These are phyloP conservation scores for Fusarium luffae DNA, from an alignment of 2,329 filamentous ascomycete genomes.

Conservation along the genomic window DNA sequence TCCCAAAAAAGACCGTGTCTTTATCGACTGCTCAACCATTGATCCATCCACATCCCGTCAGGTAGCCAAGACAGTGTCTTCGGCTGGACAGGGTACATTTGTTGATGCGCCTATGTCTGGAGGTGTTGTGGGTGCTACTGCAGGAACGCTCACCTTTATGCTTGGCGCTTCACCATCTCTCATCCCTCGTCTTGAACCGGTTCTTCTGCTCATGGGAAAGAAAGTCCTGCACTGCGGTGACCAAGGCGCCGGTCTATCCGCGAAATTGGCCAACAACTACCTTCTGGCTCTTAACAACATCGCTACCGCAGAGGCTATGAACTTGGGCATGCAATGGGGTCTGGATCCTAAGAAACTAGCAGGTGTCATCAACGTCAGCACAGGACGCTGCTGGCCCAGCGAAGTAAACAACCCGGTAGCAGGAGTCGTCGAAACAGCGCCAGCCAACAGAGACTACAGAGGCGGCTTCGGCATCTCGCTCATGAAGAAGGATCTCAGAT, in stretches of 20 bases:
- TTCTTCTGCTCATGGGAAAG: slow-evolving; percentile 85
- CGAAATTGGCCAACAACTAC: slow-evolving; percentile 98
- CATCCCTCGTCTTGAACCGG: slow-evolving; percentile 72
- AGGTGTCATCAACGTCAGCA: slow-evolving; percentile 90
- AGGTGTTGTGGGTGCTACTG: slow-evolving; percentile 89
- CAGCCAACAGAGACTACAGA: slow-evolving; percentile 78
- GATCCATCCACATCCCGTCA: slow-evolving; percentile 85
- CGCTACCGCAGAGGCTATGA: slow-evolving; percentile 73
- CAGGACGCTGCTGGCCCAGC: slow-evolving; percentile 94
- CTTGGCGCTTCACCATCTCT: slow-evolving; percentile 75
- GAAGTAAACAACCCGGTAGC: slow-evolving; percentile 96
- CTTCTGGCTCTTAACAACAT: slow-evolving; percentile 93
- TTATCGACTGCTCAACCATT: slow-evolving; percentile 97
- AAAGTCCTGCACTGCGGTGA: slow-evolving; percentile 86
- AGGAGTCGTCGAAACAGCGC: slow-evolving; percentile 81
- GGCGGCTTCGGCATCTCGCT: slow-evolving; percentile 82
- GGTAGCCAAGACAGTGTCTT: slow-evolving; percentile 75
- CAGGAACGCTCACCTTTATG: slow-evolving; percentile 95
- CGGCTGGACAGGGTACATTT: slow-evolving; percentile 77
- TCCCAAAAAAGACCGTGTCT: slow-evolving; percentile 73
- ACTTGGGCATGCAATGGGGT: slow-evolving; percentile 70
- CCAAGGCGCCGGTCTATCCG: slow-evolving; percentile 87
- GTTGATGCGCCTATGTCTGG: slow-evolving; percentile 98
- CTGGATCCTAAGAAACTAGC: slow-evolving; percentile 75
- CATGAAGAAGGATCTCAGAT: slow-evolving; percentile 82